Percentiles rank a stretch among this genome's conserved stretches.
Evolutionary conservation across 176 grass and related monocot species (phyloP).

Genomic region (Melocanna baccifera): DNA sequence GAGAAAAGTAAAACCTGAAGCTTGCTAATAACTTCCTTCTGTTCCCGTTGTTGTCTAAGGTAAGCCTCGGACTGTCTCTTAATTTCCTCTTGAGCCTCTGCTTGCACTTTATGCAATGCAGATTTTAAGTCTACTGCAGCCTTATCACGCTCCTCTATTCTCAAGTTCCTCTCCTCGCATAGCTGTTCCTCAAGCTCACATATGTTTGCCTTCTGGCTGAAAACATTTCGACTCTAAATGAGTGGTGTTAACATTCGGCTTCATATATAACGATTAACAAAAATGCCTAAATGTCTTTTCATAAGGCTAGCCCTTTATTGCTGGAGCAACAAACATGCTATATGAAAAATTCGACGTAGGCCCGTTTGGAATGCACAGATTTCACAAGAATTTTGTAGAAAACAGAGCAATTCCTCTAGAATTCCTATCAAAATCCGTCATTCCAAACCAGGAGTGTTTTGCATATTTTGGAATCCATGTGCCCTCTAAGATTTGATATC

Average conservation of each 20-base stretch:
- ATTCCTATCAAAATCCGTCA: background rate
- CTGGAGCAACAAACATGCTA: background rate
- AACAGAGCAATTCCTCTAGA: background rate
- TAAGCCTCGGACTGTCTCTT: slow-evolving; percentile 63
- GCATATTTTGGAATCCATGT: background rate
- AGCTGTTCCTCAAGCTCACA: slow-evolving; percentile 73
- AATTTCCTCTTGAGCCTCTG: slow-evolving; percentile 72
- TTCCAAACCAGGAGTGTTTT: background rate
- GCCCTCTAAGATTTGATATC: background rate
- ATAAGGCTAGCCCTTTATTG: background rate
- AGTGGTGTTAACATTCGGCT: background rate
- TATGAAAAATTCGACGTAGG: background rate
- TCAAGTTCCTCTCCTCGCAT: slow-evolving; percentile 81
- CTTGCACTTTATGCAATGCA: slow-evolving; percentile 70
- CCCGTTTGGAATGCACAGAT: background rate
- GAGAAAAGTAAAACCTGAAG: slow-evolving; percentile 61
- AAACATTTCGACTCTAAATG: slow-evolving; percentile 32
- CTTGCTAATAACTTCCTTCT: slow-evolving; percentile 89
- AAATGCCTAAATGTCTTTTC: background rate
- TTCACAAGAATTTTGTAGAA: background rate
- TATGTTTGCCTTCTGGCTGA: slow-evolving; percentile 87
- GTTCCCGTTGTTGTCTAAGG: slow-evolving; percentile 74
- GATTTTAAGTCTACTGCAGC: slow-evolving; percentile 73
- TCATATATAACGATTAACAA: background rate
- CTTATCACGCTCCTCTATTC: slow-evolving; percentile 89